Base-by-base conservation (phyloP, 2,329 filamentous ascomycete genomes). In the Atkinsonella texensis region DNA sequence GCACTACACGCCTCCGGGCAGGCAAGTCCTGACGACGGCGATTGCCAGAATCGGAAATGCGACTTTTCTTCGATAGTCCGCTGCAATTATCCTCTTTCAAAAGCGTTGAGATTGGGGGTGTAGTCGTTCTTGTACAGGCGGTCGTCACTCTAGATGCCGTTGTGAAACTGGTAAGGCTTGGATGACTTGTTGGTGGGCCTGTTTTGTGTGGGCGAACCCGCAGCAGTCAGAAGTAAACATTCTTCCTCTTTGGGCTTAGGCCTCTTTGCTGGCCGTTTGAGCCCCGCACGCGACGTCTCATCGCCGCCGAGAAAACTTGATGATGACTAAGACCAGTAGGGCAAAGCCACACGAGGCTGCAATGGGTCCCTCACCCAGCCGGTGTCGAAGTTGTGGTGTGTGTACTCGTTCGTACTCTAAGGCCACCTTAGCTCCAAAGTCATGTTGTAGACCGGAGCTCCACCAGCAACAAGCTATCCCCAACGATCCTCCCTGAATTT, bases 341-440 rank as follows among this genome's bases (percentile, higher is more conserved):
- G 32, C 15, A 28, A 23, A 11, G 47, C n/a, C 48, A 23, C 45
- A 46, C 17, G 28, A 15, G 43, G 43, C 43, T 45, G 43, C 20
- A 32, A 31, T 10, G 9, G 10, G 40, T 18, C n/a, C n/a, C 4
- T 12, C 42, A 48, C 31, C 32, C 7, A 15, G 7, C 28, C 15
- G 6, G 46, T 13, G 15, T 38, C 35, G 11, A 5, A 12, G 35
- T 15, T 38, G 35, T 35, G 32, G 31, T 51, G 46, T 23, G 20
- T 52, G 54, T 50, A 28, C 4, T 28, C 7, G 28, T 8, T 5
- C 7, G 28, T 28, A 28, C 28, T 28, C 20, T 23, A 35, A 66
- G 64, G 64, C 63, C 64, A 66, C 64, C 64, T 66, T 61, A 65
- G 62, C 64, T 62, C 63, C 61, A 63, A 42, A 56, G 53, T 48